A percentile compares a stretch with the other conserved stretches of the same genome.
Evolutionary conservation across 2,329 filamentous ascomycete genomes (phyloP).

Genomic region (Erysiphe neolycopersici): DNA sequence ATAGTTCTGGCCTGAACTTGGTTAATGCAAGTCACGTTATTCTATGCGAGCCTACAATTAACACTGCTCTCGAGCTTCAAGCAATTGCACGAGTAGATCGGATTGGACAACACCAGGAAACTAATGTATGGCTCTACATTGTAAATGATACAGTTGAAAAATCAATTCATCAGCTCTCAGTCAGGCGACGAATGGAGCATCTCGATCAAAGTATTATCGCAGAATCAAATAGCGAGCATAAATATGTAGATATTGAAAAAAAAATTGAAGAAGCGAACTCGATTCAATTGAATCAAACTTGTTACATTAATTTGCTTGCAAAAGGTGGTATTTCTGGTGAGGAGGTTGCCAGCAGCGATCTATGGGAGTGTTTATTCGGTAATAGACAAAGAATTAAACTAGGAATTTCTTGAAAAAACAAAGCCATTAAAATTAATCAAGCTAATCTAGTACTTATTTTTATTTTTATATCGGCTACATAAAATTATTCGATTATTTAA

Average conservation of each 20-base stretch:
- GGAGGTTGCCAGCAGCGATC: slow-evolving; percentile 46
- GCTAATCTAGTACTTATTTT: no score
- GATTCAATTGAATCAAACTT: slow-evolving; percentile 49
- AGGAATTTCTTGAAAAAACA: no score
- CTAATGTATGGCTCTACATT: slow-evolving; percentile 87
- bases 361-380: slow-evolving; percentile 80
- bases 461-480: no score
- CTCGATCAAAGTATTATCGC: slow-evolving; percentile 24
- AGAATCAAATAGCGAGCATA: slow-evolving; percentile 12
- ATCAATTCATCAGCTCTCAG: slow-evolving; percentile 69
- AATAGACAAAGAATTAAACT: neutral
- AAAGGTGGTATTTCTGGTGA: slow-evolving; percentile 51
- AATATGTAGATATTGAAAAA: slow-evolving; percentile 19
- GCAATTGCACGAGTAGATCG: slow-evolving; percentile 86
- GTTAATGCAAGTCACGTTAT: slow-evolving; percentile 88
- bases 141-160: slow-evolving; percentile 80
- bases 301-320: slow-evolving; percentile 41
- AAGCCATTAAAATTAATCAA: no score
- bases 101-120: slow-evolving; percentile 69
- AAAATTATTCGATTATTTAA: no score
- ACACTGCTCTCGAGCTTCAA: slow-evolving; percentile 80
- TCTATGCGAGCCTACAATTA: slow-evolving; percentile 77
- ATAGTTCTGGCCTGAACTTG: slow-evolving; percentile 71
- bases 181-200: slow-evolving; percentile 51
- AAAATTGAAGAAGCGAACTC: slow-evolving; percentile 64